Conservation (phyloP, 805 yeast genomes). For the Monosporozyma yasuniensis region DNA sequence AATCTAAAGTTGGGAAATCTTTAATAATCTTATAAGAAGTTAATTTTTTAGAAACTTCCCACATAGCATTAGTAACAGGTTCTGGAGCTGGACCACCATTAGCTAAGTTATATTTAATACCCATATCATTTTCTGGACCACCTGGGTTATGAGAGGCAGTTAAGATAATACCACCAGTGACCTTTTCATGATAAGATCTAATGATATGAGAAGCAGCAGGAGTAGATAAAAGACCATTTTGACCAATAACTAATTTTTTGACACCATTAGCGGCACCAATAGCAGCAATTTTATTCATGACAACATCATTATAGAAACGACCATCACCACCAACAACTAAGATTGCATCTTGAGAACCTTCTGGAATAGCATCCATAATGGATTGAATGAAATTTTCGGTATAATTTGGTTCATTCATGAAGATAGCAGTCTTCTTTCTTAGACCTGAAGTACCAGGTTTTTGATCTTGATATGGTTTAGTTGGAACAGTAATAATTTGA, state of each 20-base stretch:
- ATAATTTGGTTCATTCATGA: conserved; percentile 62
- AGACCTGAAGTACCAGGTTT: conserved; percentile 98
- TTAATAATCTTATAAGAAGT: conserved; percentile 49
- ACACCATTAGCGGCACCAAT: conserved; percentile 92
- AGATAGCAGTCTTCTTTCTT: conserved; percentile 81
- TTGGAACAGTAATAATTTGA: conserved; percentile 36
- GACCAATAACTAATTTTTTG: conserved; percentile 74
- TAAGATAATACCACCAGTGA: conserved; percentile 90
- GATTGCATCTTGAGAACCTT: conserved; percentile 65
- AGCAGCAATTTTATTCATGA: conserved; percentile 70
- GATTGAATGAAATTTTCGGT: conserved; percentile 93
- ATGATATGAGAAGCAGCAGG: conserved; percentile 96
- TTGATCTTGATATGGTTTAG: conserved; percentile 79
- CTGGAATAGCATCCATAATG: conserved; percentile 78
- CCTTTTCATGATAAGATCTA: conserved; percentile 48
- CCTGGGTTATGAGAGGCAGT: conserved; percentile 99
- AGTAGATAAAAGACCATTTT: conserved; percentile 80
- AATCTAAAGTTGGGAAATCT: conserved; percentile 57
- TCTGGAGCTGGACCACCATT: conserved; percentile 99
- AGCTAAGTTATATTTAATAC: conserved; percentile 88
- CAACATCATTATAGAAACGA: conserved; percentile 76
- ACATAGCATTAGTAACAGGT: conserved; percentile 80
- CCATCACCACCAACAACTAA: conserved; percentile 97
- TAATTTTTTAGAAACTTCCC: conserved; percentile 53
- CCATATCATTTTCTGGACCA: conserved; percentile 85